These are phyloP conservation scores for Candida sithepensis DNA, from an alignment of 805 yeast genomes.

Conservation along the genomic window DNA sequence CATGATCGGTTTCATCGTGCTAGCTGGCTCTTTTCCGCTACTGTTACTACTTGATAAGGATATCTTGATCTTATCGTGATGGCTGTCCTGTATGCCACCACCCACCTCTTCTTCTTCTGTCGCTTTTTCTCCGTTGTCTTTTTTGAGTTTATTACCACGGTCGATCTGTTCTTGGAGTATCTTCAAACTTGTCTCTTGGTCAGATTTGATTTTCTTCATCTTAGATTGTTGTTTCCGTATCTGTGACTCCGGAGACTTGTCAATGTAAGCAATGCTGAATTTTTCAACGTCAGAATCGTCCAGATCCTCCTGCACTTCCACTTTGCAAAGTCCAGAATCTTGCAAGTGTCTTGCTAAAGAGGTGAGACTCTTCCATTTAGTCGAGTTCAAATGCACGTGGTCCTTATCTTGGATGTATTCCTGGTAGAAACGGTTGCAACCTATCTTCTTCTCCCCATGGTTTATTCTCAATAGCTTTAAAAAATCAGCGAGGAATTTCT, in stretches of 20 bases:
- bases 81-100: slow-evolving; percentile 6
- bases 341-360: slow-evolving; percentile 64
- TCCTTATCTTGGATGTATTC: slow-evolving; percentile 79
- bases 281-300: slow-evolving; percentile 33
- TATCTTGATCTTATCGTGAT: slow-evolving; percentile 18
- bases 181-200: slow-evolving; percentile 41
- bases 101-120: neutral
- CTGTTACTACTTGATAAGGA: slow-evolving; percentile 3
- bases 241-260: slow-evolving; percentile 47
- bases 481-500: slow-evolving; percentile 61
- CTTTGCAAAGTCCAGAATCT: slow-evolving; percentile 50
- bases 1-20: slow-evolving; percentile 19
- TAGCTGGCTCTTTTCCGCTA: neutral
- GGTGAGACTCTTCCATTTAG: slow-evolving; percentile 70
- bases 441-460: slow-evolving; percentile 79
- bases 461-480: slow-evolving; percentile 53
- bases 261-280: slow-evolving; percentile 45
- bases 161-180: slow-evolving; percentile 52
- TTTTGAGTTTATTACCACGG: slow-evolving; percentile 33
- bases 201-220: slow-evolving; percentile 37
- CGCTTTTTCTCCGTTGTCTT: neutral
- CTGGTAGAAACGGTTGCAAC: slow-evolving; percentile 84
- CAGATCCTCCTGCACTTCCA: slow-evolving; percentile 38
- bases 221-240: slow-evolving; percentile 37
- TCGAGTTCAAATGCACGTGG: slow-evolving; percentile 89